Evolutionary conservation across 23 red algal species (phyloP), one percentile per base, ranked within the genome.

Genomic region (Chondrus crispus): DNA sequence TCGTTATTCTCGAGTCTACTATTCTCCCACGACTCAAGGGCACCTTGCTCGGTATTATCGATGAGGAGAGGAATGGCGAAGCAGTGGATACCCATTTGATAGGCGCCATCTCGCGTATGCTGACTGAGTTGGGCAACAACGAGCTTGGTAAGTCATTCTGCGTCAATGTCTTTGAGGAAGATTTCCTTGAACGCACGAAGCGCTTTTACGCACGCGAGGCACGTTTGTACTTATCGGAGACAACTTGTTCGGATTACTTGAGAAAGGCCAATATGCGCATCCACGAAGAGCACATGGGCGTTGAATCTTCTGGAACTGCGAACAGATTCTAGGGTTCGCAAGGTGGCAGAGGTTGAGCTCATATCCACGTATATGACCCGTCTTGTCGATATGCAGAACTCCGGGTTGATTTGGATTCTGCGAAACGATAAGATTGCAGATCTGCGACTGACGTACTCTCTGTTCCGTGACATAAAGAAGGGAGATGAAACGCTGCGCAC

Each of bases 151-250:
- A 81, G 45, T 82, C 85, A 62, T 84, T 99, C 30, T 99, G 95
- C 51, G 84, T 37, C 26, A 76, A 55, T 45, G 91, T 96, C 19
- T 96, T 99, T 91, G 97, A 99, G 80, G 80, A 88, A 26, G 87
- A 50, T 3, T 88, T 99, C 40, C 88, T 99, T 60, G 85, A 96
- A 32, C 75, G 83, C 7, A 96, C 97, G n/a, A 29, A 80, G 11
- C 91, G 70, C 18, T 99, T 96, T 84, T 99, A 99, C 69, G 90
- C 85, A 22, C 45, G 72, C 26, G 94, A 96, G 80, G 93, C 88
- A 16, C 82, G 73, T 39, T 37, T 85, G 2, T 91, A 89, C 24
- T 68, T 99, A 20, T 62, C 94, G 3, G 92, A 93, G 39, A 86
- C 84, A 45, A 80, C 92, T 6, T 90, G 88, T 52, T 84, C 97